Conservation (phyloP, 352 stramenopile species). For the Pythium sukuiense region DNA sequence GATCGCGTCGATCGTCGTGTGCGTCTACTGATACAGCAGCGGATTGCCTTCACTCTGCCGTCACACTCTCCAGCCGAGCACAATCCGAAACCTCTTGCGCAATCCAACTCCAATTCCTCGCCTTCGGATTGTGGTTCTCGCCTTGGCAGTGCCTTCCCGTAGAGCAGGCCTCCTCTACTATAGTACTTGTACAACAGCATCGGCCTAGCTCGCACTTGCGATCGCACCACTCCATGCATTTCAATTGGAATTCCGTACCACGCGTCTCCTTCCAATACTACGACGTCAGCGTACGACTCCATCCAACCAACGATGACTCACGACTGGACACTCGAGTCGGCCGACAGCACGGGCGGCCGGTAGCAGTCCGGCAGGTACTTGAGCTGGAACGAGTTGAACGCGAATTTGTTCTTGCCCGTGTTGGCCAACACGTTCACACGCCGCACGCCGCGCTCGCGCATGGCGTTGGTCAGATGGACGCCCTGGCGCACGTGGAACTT, state of each 20-base stretch:
- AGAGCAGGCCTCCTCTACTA: too few species aligned
- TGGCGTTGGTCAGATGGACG: constrained; percentile 82
- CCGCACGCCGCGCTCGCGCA: constrained; percentile 83
- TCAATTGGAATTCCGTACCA: neutral
- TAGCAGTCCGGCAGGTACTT: constrained; percentile 96
- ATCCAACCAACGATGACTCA: constrained; percentile 27
- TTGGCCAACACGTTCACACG: constrained; percentile 86
- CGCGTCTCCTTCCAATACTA: neutral
- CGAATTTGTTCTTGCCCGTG: constrained; percentile 92
- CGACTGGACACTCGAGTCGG: constrained; percentile 73
- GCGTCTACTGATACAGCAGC: too few species aligned
- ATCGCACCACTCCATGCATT: too few species aligned
- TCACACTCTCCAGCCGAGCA: too few species aligned
- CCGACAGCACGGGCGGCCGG: constrained; percentile 82
- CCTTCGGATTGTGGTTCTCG: too few species aligned
- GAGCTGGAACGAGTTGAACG: constrained; percentile 97
- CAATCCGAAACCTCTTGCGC: too few species aligned
- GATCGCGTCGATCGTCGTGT: too few species aligned
- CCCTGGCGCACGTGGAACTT: constrained; percentile 88
- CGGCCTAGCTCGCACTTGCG: too few species aligned
- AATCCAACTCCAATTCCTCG: too few species aligned
- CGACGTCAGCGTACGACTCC: neutral
- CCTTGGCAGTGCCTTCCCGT: too few species aligned
- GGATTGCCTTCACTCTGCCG: too few species aligned
- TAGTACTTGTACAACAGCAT: too few species aligned